Evolutionary conservation across 805 yeast species (phyloP), one percentile per base, ranked within the genome.

Genomic region (Millerozyma miso): DNA sequence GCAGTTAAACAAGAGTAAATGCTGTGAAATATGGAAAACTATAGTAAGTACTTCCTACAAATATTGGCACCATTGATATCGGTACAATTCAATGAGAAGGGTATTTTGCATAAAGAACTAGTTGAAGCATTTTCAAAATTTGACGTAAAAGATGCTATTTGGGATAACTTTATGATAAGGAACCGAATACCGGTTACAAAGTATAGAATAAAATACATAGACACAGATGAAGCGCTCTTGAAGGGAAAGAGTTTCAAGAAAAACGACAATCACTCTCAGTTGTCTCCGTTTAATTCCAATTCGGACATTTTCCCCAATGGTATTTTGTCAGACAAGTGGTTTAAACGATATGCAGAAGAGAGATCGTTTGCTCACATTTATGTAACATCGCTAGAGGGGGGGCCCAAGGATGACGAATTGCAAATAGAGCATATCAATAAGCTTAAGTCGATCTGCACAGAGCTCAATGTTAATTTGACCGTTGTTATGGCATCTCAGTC

Each of bases 131-230:
- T 58, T 23, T 49, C 40, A 51, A 55, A 26, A 48, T 62, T 20
- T 19, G 47, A 23, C 29, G 29, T 23, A 7, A 23, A 23, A 7
- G 47, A 49, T 33, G 49, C 43, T 23, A 42, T 49, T 4, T 70
- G 76, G 76, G 73, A 70, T 47, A 62, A 67, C 40, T 58, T 56
- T 26, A 62, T 70, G 16, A 54, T 70, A 35, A 61, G 56, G 43
- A 63, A 65, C 47, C 48, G 74, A 17, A 48, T 67, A 23, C 67
- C 59, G 61, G 61, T 51, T 33, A 48, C 54, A 18, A 67, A 59
- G 47, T 69, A 56, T 42, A 49, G 59, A n/a, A 53, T 69, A 26
- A 48, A 52, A 15, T 48, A 49, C 31, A 44, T 32, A 2, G 44
- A 44, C 4, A 16, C 23, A 8, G 15, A 39, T 5, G 41, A 43